phyloP scores from a whole-genome alignment of 2,329 filamentous ascomycete genomes.

The Thermothelomyces thermophilus region DNA sequence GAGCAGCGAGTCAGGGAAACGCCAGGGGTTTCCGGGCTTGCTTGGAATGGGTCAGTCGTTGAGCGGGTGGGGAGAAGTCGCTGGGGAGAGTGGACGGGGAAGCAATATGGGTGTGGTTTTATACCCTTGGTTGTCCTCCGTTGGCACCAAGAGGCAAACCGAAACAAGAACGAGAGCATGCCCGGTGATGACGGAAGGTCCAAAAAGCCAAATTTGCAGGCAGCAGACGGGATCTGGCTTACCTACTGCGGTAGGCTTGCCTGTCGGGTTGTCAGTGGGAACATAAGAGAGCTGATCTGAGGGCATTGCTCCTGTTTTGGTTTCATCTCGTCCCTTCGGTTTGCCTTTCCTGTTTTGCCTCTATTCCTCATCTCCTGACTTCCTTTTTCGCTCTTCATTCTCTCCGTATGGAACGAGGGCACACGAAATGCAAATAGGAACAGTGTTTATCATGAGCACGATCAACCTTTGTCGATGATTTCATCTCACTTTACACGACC shows the following conservation, averaged over 20 bases:
- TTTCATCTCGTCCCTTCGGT: constrained; percentile 7
- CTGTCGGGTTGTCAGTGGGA: constrained; percentile 34
- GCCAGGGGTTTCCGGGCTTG: not conserved
- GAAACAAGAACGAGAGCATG: constrained; percentile 11
- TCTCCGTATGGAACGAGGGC: not conserved
- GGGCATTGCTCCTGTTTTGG: constrained; percentile 24
- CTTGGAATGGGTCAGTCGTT: too few relatives aligned
- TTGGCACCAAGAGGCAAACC: not conserved
- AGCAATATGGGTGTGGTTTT: not conserved
- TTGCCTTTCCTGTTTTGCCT: not conserved
- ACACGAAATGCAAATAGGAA: too few relatives aligned
- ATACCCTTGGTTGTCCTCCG: not conserved
- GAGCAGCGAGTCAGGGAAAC: constrained; percentile 23
- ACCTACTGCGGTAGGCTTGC: constrained; percentile 7
- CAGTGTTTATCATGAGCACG: too few relatives aligned
- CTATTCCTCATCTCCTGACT: not conserved
- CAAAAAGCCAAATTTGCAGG: constrained; percentile 39
- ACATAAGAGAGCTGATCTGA: constrained; percentile 39
- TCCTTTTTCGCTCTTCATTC: not conserved
- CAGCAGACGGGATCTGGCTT: constrained; percentile 26
- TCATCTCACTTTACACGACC: too few relatives aligned
- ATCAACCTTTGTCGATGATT: too few relatives aligned
- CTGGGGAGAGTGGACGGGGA: too few relatives aligned
- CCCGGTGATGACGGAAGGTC: constrained; percentile 34
- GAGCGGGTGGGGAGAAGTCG: not conserved